phyloP scores from a whole-genome alignment of 2,329 filamentous ascomycete genomes.

The Malbranchea cinnamomea region DNA sequence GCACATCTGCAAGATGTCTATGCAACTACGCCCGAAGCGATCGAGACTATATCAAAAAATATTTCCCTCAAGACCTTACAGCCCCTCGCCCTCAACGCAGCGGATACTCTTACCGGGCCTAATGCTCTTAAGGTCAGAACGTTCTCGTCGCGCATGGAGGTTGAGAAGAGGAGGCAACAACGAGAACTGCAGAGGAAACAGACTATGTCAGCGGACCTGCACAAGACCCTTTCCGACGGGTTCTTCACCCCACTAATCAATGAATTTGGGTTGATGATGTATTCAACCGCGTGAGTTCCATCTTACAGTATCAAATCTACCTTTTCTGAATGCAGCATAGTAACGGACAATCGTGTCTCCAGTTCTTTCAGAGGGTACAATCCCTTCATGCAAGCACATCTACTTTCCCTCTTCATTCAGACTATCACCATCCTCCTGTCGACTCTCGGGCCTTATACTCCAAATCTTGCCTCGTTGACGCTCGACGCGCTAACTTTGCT shows the following conservation, averaged over 20 bases:
- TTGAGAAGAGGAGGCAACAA: conserved; percentile 39
- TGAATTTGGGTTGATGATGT: conserved; percentile 54
- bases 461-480: conserved; percentile 65
- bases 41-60: conserved; percentile 52
- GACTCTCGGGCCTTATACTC: conserved; percentile 64
- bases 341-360: conserved; percentile 21
- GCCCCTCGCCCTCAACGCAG: conserved; percentile 67
- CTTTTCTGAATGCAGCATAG: conserved; percentile 27
- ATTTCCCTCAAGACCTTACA: conserved; percentile 61
- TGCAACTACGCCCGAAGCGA: conserved; percentile 27
- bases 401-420: conserved; percentile 69
- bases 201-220: conserved; percentile 57
- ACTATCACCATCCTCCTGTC: conserved; percentile 73
- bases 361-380: conserved; percentile 26
- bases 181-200: conserved; percentile 32
- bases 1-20: conserved; percentile 60
- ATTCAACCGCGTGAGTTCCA: conserved; percentile 33
- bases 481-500: conserved; percentile 73
- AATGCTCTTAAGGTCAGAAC: conserved; percentile 76
- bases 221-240: conserved; percentile 54
- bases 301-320: conserved; percentile 1
- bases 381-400: conserved; percentile 56
- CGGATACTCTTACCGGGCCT: conserved; percentile 65
- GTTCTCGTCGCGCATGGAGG: conserved; percentile 63
- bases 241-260: conserved; percentile 83